Evolutionary conservation across 1,284 basidiomycete species (phyloP), one percentile per base, ranked within the genome.

Genomic region (Irpex rosettiformis): DNA sequence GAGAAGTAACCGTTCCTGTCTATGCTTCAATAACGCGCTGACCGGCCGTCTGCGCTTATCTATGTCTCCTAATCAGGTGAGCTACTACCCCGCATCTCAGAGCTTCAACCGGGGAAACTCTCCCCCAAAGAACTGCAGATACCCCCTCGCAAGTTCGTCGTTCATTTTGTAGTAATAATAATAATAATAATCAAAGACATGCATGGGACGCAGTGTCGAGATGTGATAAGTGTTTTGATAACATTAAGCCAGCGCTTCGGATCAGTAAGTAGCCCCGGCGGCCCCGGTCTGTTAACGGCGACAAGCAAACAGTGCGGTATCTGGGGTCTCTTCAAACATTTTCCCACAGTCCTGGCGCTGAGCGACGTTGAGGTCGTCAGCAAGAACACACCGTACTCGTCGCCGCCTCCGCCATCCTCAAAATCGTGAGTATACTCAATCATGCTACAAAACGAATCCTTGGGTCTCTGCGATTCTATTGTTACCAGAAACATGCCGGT

Each of bases 341-440:
- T 33, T 51, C 57, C 52, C 43, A 49, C 52, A 55, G 45, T 51
- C n/a, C 48, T n/a, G 25, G 11, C 27, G 30, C 51, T 37, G 33
- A 33, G 47, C 42, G 29, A 43, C 52, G 42, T 37, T 21, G 48
- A 54, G 29, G 52, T 40, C 28, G 53, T 55, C 55, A 56, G 59
- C 59, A 62, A 54, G 61, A 58, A 59, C 54, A 55, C 64, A 60
- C 55, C 64, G 58, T 59, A 60, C 59, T 57, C 61, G 58, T 58
- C 65, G 64, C 59, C 64, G 57, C 65, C 72, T 67, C 69, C 70
- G 72, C 73, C 66, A 65, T 66, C 61, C 68, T 62, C 62, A 66
- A 75, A 68, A 66, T 60, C 59, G 79, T 79, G 66, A 76, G 79
- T 80, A 65, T 62, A 55, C 18, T 24, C 56, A 55, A 47, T 58